These are phyloP conservation scores for Pachysandra terminalis DNA, from an alignment of 164 flowering plant species.

Conservation along the genomic window DNA sequence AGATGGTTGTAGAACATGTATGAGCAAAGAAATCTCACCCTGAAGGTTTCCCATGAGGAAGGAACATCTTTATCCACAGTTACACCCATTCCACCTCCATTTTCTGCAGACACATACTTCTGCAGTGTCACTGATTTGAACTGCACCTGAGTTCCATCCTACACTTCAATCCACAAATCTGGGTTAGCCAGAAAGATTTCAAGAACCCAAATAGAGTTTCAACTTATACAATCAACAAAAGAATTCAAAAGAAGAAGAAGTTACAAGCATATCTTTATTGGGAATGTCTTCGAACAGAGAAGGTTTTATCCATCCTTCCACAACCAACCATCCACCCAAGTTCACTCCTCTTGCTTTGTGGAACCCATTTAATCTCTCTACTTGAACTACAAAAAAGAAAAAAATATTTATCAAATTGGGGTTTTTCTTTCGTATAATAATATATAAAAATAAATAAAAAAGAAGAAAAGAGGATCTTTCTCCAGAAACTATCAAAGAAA, in stretches of 20 bases:
- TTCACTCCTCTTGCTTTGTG: slow-evolving; percentile 78
- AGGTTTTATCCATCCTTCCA: slow-evolving; percentile 95
- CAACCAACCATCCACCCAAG: slow-evolving; percentile 92
- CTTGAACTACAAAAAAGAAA: slow-evolving; percentile 18
- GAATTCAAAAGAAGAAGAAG: neutral
- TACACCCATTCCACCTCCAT: slow-evolving; percentile 68
- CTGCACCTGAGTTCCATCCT: slow-evolving; percentile 87
- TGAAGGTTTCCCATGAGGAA: slow-evolving; percentile 86
- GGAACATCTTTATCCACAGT: slow-evolving; percentile 59
- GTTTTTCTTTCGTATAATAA: too few species aligned
- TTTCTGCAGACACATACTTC: slow-evolving; percentile 61
- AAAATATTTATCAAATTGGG: too few species aligned
- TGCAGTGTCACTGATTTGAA: slow-evolving; percentile 58
- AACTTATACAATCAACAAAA: neutral
- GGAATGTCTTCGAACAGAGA: slow-evolving; percentile 80
- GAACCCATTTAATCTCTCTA: slow-evolving; percentile 46
- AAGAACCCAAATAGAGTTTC: neutral
- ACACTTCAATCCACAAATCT: slow-evolving; percentile 18
- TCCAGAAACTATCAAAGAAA: too few species aligned
- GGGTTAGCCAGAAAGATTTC: neutral
- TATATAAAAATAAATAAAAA: too few species aligned
- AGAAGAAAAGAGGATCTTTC: too few species aligned
- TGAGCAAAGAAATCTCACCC: slow-evolving; percentile 35
- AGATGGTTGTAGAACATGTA: neutral
- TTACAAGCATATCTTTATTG: slow-evolving; percentile 86